These are phyloP conservation scores for Tylopilus balloui DNA, from an alignment of 768 basidiomycete genomes.

Conservation along the genomic window DNA sequence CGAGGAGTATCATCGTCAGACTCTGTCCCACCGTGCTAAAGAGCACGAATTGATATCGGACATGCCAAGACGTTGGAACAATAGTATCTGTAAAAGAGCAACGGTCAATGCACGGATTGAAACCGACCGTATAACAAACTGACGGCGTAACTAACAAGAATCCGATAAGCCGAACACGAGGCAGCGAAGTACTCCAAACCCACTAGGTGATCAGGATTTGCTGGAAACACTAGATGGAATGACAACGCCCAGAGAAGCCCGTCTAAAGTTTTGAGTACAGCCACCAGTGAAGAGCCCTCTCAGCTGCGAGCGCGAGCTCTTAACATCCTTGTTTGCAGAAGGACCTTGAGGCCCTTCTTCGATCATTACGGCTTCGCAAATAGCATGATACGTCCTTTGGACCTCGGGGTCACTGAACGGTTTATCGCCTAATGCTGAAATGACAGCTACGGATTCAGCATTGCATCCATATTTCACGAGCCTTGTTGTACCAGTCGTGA, in stretches of 20 bases:
- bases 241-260: constrained; percentile 50
- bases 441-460: constrained; percentile 55
- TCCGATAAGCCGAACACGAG: constrained; percentile 15
- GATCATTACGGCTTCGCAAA: constrained; percentile 47
- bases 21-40: constrained; percentile 61
- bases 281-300: constrained; percentile 54
- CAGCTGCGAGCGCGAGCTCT: constrained; percentile 27
- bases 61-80: constrained; percentile 56
- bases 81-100: constrained; percentile 35
- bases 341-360: constrained; percentile 28
- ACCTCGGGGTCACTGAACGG: constrained; percentile 43
- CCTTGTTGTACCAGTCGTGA: constrained; percentile 30
- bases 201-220: constrained; percentile 66
- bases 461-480: constrained; percentile 51
- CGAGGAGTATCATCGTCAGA: constrained; percentile 56
- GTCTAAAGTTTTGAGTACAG: constrained; percentile 56
- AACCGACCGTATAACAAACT: constrained; percentile 9
- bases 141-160: constrained; percentile 30
- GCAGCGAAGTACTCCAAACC: constrained; percentile 26
- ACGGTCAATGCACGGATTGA: background rate
- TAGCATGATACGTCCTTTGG: constrained; percentile 49
- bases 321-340: background rate
- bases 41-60: constrained; percentile 60
- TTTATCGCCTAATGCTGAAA: constrained; percentile 59
- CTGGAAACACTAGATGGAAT: constrained; percentile 66